Conservation (phyloP, 495 filamentous ascomycete species). For the Gamarada debralockiae region DNA sequence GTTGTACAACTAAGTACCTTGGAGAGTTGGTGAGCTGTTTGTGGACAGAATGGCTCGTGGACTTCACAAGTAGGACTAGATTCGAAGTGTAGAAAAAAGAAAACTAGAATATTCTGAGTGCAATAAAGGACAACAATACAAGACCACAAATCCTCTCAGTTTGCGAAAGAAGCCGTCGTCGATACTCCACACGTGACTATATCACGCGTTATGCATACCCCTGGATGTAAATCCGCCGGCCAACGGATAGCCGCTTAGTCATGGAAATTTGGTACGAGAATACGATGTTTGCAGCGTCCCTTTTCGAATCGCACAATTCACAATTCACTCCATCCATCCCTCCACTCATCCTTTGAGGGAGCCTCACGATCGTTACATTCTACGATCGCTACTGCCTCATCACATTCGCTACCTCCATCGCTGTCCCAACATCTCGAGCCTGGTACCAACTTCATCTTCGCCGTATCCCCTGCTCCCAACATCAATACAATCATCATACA, state of each 20-base stretch:
- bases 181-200: too few species aligned
- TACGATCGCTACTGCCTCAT: background rate
- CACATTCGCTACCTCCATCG: slow-evolving; percentile 13
- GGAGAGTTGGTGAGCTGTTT: too few species aligned
- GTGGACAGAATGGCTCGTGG: too few species aligned
- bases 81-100: too few species aligned
- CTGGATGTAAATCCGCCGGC: too few species aligned
- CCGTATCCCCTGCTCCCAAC: slow-evolving; percentile 1
- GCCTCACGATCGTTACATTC: slow-evolving; percentile 16
- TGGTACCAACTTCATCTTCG: background rate
- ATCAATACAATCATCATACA: slow-evolving; percentile 17
- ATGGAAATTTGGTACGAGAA: slow-evolving; percentile 1
- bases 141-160: too few species aligned
- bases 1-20: too few species aligned
- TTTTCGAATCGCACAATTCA: slow-evolving; percentile 5
- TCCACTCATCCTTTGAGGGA: background rate
- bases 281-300: slow-evolving; percentile 1
- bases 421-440: background rate
- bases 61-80: too few species aligned
- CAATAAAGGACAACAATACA: too few species aligned
- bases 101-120: too few species aligned
- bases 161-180: too few species aligned
- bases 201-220: too few species aligned
- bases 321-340: slow-evolving; percentile 6
- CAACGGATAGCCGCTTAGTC: slow-evolving; percentile 6